A percentile compares a stretch with the other conserved stretches of the same genome.
phyloP scores from a whole-genome alignment of 164 flowering plant genomes.

The Dillenia suffruticosa region DNA sequence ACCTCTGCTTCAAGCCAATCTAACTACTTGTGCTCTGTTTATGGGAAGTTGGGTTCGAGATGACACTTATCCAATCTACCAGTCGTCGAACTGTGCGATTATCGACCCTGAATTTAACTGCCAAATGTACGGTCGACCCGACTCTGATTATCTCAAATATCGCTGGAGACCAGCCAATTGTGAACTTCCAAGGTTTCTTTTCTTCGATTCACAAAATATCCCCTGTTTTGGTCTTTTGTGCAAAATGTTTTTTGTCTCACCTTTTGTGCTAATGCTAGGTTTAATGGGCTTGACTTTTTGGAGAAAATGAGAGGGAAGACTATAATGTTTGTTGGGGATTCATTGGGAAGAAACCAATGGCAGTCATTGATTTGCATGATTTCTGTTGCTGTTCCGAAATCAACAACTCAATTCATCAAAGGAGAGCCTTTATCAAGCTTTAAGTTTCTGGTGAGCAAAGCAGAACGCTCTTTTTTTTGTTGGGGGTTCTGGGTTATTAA shows the following conservation, averaged over 20 bases:
- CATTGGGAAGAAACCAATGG: constrained; percentile 91
- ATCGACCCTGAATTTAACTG: constrained; percentile 86
- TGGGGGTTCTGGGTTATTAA: not conserved
- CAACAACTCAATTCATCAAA: constrained; percentile 49
- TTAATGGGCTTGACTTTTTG: constrained; percentile 65
- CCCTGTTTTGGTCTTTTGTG: not conserved
- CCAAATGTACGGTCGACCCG: constrained; percentile 79
- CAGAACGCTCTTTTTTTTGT: not conserved
- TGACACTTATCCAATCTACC: constrained; percentile 58
- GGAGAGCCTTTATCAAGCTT: constrained; percentile 77
- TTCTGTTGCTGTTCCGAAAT: constrained; percentile 31
- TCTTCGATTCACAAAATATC: not conserved
- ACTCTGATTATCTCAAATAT: constrained; percentile 67
- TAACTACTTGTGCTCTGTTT: constrained; percentile 51
- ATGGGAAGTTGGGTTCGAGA: constrained; percentile 76
- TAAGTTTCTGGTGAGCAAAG: constrained; percentile 59
- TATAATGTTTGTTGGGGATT: constrained; percentile 93
- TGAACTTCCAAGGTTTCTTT: constrained; percentile 62
- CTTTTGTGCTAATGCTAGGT: constrained; percentile 30
- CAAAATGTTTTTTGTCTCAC: not conserved
- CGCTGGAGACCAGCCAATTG: constrained; percentile 79
- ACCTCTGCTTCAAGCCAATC: constrained; percentile 39
- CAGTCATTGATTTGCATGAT: constrained; percentile 87
- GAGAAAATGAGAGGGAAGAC: constrained; percentile 65
- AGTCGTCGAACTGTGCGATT: constrained; percentile 50